Evolutionary conservation across 306 rosid species (phyloP).

Genomic region (Oxytropis ochrocephala): DNA sequence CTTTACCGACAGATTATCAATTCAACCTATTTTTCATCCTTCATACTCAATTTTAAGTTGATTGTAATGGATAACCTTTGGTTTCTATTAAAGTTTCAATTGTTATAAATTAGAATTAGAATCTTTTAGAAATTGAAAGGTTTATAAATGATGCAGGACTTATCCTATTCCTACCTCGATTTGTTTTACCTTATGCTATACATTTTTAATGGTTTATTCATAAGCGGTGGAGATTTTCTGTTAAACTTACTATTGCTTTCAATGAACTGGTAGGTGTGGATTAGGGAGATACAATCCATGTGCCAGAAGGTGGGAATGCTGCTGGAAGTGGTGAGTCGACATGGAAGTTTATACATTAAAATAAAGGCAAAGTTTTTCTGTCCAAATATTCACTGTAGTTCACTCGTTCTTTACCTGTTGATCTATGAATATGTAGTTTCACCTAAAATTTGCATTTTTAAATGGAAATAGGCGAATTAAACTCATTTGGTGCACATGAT

Average conservation of each 20-base stretch:
- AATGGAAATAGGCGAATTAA: background rate
- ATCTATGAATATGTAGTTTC: background rate
- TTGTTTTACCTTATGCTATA: constrained; percentile 5
- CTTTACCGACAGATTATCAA: background rate
- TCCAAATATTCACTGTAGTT: background rate
- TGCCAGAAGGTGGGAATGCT: constrained; percentile 86
- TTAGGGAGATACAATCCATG: constrained; percentile 87
- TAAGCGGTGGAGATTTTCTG: background rate
- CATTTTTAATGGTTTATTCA: background rate
- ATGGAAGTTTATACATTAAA: constrained; percentile 76
- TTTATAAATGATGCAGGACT: constrained; percentile 7
- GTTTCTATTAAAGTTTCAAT: background rate
- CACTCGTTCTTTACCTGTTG: constrained; percentile 12
- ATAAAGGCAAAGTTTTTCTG: constrained; percentile 46
- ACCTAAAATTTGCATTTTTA: background rate
- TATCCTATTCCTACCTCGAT: background rate
- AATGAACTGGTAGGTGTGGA: constrained; percentile 69
- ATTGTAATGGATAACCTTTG: background rate
- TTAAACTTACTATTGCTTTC: background rate
- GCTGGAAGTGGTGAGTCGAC: constrained; percentile 58
- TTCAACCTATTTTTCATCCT: background rate
- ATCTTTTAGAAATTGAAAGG: constrained; percentile 5
- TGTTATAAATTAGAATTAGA: background rate
- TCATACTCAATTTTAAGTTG: background rate
- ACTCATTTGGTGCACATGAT: background rate